Evolutionary conservation across 805 yeast species (phyloP).

Genomic region (Wickerhamiella brachini): DNA sequence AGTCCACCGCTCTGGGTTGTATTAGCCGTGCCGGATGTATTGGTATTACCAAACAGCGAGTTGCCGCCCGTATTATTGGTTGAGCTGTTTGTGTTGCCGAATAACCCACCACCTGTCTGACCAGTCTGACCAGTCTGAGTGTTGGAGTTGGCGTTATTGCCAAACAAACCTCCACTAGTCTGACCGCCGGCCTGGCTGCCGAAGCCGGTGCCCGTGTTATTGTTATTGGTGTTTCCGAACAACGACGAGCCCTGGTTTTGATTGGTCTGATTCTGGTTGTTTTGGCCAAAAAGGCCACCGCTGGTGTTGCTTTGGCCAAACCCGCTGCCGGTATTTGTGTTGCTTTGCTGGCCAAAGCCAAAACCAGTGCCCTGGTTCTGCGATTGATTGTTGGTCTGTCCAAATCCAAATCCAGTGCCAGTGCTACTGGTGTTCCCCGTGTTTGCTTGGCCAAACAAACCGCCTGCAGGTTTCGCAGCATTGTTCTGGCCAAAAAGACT

Average conservation of each 20-base stretch:
- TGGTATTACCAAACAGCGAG: background rate
- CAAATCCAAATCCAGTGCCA: conserved; percentile 14
- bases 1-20: conserved; percentile 18
- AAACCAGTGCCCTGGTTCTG: background rate
- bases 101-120: background rate
- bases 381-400: background rate
- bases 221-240: conserved; percentile 13
- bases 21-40: conserved; percentile 9
- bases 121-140: too few species aligned
- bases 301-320: conserved; percentile 1
- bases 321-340: background rate
- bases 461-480: conserved; percentile 7
- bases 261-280: conserved; percentile 3
- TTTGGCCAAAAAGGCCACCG: conserved; percentile 9
- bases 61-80: background rate
- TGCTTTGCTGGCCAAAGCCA: background rate
- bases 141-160: conserved; percentile 15
- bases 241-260: conserved; percentile 14
- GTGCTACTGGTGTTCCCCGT: background rate
- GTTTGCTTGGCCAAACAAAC: conserved; percentile 7
- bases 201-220: conserved; percentile 19
- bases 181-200: conserved; percentile 19
- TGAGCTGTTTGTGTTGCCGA: background rate
- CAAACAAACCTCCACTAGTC: conserved; percentile 26
- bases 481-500: conserved; percentile 5